Base-by-base conservation (phyloP, 2,329 filamentous ascomycete genomes). In the Cladosporium sp. region DNA sequence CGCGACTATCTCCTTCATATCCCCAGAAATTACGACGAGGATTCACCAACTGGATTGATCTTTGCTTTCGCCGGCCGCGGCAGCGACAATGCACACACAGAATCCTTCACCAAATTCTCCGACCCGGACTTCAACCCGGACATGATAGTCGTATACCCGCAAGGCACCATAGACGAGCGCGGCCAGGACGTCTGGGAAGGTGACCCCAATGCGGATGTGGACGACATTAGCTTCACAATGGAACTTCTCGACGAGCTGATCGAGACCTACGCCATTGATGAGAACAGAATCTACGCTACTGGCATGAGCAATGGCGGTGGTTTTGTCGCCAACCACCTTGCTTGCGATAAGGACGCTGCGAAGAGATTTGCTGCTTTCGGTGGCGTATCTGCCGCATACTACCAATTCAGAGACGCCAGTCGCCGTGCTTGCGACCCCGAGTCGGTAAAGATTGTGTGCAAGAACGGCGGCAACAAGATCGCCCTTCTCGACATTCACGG, bases 281-380 rank as follows among this genome's bases (percentile, higher is more conserved):
- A 59, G 1, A 56, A 58, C 4, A 67, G 66, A 7, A 62, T 76
- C 38, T 76, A 74, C 50, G 67, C 67, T 7, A 63, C 67, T 0
- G 73, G 72, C 45, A 78, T 79, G 55, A 79, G 69, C 56, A 78
- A 79, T 39, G 77, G 75, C 5, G 78, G 74, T 3, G 77, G 70
- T 7, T 52, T 55, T 22, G 70, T 73, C 15, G 69, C 69, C 7
- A 69, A 66, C n/a, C 55, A 69, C 2, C 69, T 77, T 5, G 72
- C 74, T 5, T 77, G 72, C 56, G 66, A 74, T 38, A 49, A 64
- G 0, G 58, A 56, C 3, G 65, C 69, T 3, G 69, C 69, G 1
- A 61, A 57, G 11, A 61, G 65, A 3, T 69, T 77, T 39, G 73
- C 74, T 13, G 74, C 73, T 1, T 77, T 77, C 52, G 73, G 71